These are phyloP conservation scores for Zymoseptoria ardabiliae DNA, from an alignment of 2,329 filamentous ascomycete genomes.

Conservation along the genomic window DNA sequence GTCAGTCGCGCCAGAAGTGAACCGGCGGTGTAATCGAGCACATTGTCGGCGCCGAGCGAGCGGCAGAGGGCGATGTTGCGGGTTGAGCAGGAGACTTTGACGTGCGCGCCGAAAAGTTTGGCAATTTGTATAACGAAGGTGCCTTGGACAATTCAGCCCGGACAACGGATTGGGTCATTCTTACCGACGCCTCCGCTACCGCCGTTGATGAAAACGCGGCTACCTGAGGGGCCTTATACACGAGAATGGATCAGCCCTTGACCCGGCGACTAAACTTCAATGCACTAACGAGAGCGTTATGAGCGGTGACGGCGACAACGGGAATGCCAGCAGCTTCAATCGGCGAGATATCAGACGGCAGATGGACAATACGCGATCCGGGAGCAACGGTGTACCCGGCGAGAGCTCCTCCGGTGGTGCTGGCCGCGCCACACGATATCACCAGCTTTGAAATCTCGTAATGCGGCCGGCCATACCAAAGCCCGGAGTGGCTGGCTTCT, in stretches of 20 bases:
- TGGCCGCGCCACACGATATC: constrained; percentile 34
- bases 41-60: constrained; percentile 54
- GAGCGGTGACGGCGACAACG: constrained; percentile 34
- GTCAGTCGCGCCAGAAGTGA: constrained; percentile 44
- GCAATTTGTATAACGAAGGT: constrained; percentile 57
- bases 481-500: constrained; percentile 39
- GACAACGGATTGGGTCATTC: too few relatives aligned
- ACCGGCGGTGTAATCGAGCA: constrained; percentile 52
- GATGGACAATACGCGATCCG: constrained; percentile 13
- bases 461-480: constrained; percentile 45
- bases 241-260: too few relatives aligned
- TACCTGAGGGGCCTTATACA: constrained; percentile 32
- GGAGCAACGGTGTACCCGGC: constrained; percentile 30
- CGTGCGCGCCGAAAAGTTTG: constrained; percentile 52
- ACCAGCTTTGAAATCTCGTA: constrained; percentile 35
- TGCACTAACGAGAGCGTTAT: constrained; percentile 25
- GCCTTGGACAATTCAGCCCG: constrained; percentile 29
- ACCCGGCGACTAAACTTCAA: too few relatives aligned
- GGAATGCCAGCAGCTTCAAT: constrained; percentile 34
- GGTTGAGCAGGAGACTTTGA: constrained; percentile 52
- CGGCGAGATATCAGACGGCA: constrained; percentile 30
- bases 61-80: constrained; percentile 51
- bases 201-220: constrained; percentile 57
- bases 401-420: constrained; percentile 26
- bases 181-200: constrained; percentile 49